Evolutionary conservation across 371 early-diverging fungal genomes (phyloP).

Genomic region (Conidiobolus incongruus): DNA sequence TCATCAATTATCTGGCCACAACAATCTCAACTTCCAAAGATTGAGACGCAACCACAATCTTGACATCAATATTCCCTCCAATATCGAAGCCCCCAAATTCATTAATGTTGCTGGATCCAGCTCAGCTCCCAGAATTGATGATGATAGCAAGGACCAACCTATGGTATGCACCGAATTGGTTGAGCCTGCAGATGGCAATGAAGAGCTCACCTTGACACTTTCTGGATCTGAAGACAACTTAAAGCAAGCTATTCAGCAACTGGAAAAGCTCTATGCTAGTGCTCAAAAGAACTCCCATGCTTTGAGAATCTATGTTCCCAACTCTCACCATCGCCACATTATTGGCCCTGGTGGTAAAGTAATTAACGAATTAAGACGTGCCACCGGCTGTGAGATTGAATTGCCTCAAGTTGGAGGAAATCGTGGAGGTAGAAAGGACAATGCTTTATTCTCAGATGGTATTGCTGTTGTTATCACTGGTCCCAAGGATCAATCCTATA

Average conservation of each 20-base stretch:
- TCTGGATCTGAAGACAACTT: constrained; percentile 17
- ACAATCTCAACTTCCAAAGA: constrained; percentile 16
- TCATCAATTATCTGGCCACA: constrained; percentile 17
- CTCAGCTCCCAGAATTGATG: constrained; percentile 13
- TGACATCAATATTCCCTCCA: constrained; percentile 14
- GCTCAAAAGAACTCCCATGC: constrained; percentile 11
- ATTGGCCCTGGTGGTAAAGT: constrained; percentile 32
- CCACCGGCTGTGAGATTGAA: constrained; percentile 22
- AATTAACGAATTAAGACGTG: constrained; percentile 23
- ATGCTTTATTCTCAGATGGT: background rate
- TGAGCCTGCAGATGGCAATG: constrained; percentile 11
- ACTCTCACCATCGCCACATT: constrained; percentile 24
- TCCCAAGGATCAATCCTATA: constrained; percentile 16
- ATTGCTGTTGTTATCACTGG: constrained; percentile 21
- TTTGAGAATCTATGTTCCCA: constrained; percentile 18
- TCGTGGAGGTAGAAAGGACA: background rate
- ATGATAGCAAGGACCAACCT: constrained; percentile 9
- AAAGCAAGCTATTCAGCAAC: constrained; percentile 12
- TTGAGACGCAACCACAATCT: constrained; percentile 23
- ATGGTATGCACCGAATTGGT: constrained; percentile 10
- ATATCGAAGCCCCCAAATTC: constrained; percentile 4
- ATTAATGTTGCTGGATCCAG: constrained; percentile 5
- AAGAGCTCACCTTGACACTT: constrained; percentile 15
- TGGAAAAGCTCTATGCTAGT: constrained; percentile 11
- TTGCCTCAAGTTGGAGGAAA: constrained; percentile 18